Conservation (phyloP, 495 filamentous ascomycete genomes). For the Daldinia childiae region DNA sequence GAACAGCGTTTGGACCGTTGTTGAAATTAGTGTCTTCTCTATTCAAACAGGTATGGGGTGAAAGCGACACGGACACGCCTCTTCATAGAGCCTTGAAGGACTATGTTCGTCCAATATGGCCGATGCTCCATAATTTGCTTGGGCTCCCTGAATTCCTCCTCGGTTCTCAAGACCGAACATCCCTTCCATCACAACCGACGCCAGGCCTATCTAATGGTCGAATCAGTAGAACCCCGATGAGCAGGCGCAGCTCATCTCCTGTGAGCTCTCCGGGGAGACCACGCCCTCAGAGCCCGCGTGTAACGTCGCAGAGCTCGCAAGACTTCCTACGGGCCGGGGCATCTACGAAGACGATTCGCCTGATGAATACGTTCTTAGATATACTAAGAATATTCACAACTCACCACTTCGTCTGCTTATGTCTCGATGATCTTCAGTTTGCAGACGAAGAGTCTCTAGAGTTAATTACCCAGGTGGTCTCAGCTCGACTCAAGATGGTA, state of each 20-base stretch:
- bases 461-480: conserved; percentile 76
- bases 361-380: conserved; percentile 86
- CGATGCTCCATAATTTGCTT: conserved; percentile 76
- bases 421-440: conserved; percentile 86
- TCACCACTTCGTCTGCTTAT: conserved; percentile 83
- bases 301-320: conserved; percentile 63
- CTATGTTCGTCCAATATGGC: conserved; percentile 80
- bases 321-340: conserved; percentile 77
- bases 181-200: conserved; percentile 35
- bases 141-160: conserved; percentile 81
- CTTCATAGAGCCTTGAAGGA: conserved; percentile 80
- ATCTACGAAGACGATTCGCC: conserved; percentile 75
- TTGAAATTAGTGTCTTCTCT: conserved; percentile 81
- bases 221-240: conserved; percentile 33
- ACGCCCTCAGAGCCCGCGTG: conserved; percentile 42
- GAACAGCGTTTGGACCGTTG: conserved; percentile 84
- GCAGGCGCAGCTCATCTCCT: conserved; percentile 56
- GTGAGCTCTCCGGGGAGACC: conserved; percentile 46
- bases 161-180: conserved; percentile 47
- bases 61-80: conserved; percentile 82
- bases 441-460: conserved; percentile 87
- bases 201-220: conserved; percentile 26
- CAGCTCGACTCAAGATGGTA: conserved; percentile 76
- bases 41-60: conserved; percentile 90
- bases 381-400: conserved; percentile 80